A percentile compares a stretch with the other conserved stretches of the same genome.
Evolutionary conservation across 352 stramenopile genomes (phyloP).

Genomic region (Elongisporangium undulatum): DNA sequence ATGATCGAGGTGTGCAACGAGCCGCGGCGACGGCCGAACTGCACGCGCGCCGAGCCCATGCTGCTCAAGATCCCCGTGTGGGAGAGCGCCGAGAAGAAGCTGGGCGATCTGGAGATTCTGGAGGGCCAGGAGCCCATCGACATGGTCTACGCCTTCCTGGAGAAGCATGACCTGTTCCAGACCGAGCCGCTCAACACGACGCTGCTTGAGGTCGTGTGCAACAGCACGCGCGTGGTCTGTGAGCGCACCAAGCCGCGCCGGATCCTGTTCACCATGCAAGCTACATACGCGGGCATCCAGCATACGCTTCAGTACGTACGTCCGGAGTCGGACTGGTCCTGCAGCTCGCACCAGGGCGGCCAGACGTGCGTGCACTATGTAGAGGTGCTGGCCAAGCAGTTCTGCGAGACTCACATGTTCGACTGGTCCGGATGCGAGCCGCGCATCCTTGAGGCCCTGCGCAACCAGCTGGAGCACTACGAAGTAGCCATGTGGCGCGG

Average conservation of each 20-base stretch:
- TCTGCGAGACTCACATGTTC: slow-evolving; percentile 72
- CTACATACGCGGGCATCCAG: slow-evolving; percentile 59
- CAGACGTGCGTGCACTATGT: slow-evolving; percentile 75
- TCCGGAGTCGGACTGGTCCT: slow-evolving; percentile 78
- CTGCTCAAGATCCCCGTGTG: slow-evolving; percentile 70
- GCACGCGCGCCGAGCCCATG: slow-evolving; percentile 72
- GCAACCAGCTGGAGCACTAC: slow-evolving; percentile 56
- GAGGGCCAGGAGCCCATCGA: slow-evolving; percentile 79
- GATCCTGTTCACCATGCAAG: slow-evolving; percentile 76
- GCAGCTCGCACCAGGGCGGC: slow-evolving; percentile 38
- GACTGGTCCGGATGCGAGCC: slow-evolving; percentile 50
- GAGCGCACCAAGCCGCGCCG: slow-evolving; percentile 44
- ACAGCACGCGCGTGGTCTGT: slow-evolving; percentile 63
- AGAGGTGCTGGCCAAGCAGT: slow-evolving; percentile 51
- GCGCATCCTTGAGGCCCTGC: slow-evolving; percentile 60
- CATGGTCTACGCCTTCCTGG: slow-evolving; percentile 80
- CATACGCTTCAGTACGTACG: slow-evolving; percentile 76
- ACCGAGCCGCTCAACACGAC: slow-evolving; percentile 74
- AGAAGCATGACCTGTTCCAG: slow-evolving; percentile 85
- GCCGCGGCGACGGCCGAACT: slow-evolving; percentile 56
- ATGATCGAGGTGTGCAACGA: slow-evolving; percentile 70
- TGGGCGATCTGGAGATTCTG: slow-evolving; percentile 67
- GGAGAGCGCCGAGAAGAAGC: slow-evolving; percentile 62
- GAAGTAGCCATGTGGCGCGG: slow-evolving; percentile 73
- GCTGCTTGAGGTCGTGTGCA: slow-evolving; percentile 63